phyloP scores from a whole-genome alignment of 306 rosid species.

The apple (Malus domestica) region DNA sequence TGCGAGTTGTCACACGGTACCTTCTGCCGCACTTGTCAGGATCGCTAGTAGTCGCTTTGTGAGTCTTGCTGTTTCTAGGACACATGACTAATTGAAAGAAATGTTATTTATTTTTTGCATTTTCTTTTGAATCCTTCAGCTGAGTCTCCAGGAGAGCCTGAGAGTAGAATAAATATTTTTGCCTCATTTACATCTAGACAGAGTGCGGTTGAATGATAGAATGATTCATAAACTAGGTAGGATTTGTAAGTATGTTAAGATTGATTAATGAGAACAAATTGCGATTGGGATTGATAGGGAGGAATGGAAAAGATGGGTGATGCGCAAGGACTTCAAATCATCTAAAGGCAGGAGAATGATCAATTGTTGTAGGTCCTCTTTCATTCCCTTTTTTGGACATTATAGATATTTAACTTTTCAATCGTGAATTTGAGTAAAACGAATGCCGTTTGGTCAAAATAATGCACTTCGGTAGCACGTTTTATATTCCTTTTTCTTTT shows the following conservation, averaged over 20 bases:
- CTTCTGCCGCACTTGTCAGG: slow-evolving; percentile 97
- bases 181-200: background rate
- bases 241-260: slow-evolving; percentile 34
- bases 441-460: background rate
- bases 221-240: slow-evolving; percentile 36
- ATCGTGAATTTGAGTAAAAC: slow-evolving; percentile 4
- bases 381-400: slow-evolving; percentile 26
- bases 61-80: slow-evolving; percentile 92
- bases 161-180: slow-evolving; percentile 2
- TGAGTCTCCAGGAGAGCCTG: background rate
- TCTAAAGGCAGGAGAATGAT: slow-evolving; percentile 55
- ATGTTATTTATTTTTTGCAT: background rate
- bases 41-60: slow-evolving; percentile 98
- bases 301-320: slow-evolving; percentile 89
- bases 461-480: background rate
- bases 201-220: slow-evolving; percentile 19
- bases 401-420: slow-evolving; percentile 13
- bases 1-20: slow-evolving; percentile 96
- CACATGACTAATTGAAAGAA: slow-evolving; percentile 18
- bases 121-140: background rate
- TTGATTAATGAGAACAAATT: slow-evolving; percentile 54
- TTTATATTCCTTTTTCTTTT: background rate
- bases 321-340: slow-evolving; percentile 43
- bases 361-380: slow-evolving; percentile 56
- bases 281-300: slow-evolving; percentile 80